Evolutionary conservation across 371 early-diverging fungal genomes (phyloP).

Genomic region (Parasitella parasitica): DNA sequence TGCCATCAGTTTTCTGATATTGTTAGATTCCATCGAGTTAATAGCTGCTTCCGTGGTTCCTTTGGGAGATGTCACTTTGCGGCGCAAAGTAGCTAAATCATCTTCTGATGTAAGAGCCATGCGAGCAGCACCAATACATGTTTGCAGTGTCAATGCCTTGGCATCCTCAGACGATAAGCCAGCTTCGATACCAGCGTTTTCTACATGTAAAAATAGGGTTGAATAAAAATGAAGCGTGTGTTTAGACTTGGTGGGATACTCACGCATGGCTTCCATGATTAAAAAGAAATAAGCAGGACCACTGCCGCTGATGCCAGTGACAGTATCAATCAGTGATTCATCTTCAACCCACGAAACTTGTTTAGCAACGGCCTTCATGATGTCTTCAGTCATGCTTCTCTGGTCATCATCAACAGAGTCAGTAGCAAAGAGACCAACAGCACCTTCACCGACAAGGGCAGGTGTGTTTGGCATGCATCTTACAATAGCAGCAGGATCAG

Average conservation of each 20-base stretch:
- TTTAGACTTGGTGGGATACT: slow-evolving; percentile 6
- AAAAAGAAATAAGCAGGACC: slow-evolving; percentile 96
- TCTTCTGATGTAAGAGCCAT: slow-evolving; percentile 78
- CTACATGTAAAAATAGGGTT: slow-evolving; percentile 21
- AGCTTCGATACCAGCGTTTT: slow-evolving; percentile 76
- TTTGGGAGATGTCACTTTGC: slow-evolving; percentile 90
- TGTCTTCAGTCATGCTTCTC: slow-evolving; percentile 59
- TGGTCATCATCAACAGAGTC: slow-evolving; percentile 58
- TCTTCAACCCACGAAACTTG: slow-evolving; percentile 77
- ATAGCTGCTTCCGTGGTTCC: slow-evolving; percentile 94
- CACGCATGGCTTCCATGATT: slow-evolving; percentile 84
- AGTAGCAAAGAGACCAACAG: slow-evolving; percentile 83
- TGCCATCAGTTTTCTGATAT: slow-evolving; percentile 55
- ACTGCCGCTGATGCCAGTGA: slow-evolving; percentile 84
- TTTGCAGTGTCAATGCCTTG: slow-evolving; percentile 80
- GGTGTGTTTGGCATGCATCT: slow-evolving; percentile 97
- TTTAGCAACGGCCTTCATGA: slow-evolving; percentile 75
- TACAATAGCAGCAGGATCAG: slow-evolving; percentile 60
- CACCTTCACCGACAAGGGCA: slow-evolving; percentile 83
- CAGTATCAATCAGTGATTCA: slow-evolving; percentile 82
- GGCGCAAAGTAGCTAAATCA: slow-evolving; percentile 75
- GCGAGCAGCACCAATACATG: slow-evolving; percentile 85
- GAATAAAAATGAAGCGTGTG: background rate
- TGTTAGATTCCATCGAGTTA: slow-evolving; percentile 66
- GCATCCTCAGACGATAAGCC: slow-evolving; percentile 80